Evolutionary conservation across 257 asterid genomes (phyloP), one percentile per base, ranked within the genome.

Genomic region (Solanum neorickii): DNA sequence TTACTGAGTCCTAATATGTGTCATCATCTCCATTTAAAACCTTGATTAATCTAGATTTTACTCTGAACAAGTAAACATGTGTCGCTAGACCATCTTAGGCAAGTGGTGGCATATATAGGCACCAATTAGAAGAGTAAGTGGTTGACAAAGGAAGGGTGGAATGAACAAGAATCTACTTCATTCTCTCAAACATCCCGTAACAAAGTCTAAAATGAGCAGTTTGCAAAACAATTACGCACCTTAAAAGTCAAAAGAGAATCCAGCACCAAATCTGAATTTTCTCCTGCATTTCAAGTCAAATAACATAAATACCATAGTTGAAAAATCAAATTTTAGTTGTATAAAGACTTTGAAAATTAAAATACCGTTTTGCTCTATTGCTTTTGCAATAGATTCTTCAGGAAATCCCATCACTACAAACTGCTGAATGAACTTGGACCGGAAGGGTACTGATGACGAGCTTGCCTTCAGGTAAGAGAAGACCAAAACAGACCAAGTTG

Each of bases 221-320:
- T 68, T 44, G 46, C 83, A 76, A 29, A 76, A 76, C 13, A 42
- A 47, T 49, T 59, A 91, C 96, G 86, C 90, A 96, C 98, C 37
- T 92, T 88, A 87, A 92, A 96, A 4, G 98, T 93, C 44, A 96
- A 91, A 66, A 94, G 87, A 23, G 94, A 86, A 59, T 96, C 95
- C 60, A 94, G 70, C 84, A 96, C 95, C 20, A 89, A 86, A 6
- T 92, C 98, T 1, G 92, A 86, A 88, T 90, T 91, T 87, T 89
- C 91, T 89, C 94, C 98, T 96, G 94, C 85, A 86, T 11, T 47
- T 83, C 65, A 85, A 86, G 23, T 56, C 27, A 37, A 78, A 15
- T 35, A 86, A 72, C 89, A 47, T 66, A 49, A 88, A 16, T 20
- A 88, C 35, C 49, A 80, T 33, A 56, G 29, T 82, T 73, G 52